phyloP scores from a whole-genome alignment of 768 basidiomycete genomes.

The Tricholoma saponaceum region DNA sequence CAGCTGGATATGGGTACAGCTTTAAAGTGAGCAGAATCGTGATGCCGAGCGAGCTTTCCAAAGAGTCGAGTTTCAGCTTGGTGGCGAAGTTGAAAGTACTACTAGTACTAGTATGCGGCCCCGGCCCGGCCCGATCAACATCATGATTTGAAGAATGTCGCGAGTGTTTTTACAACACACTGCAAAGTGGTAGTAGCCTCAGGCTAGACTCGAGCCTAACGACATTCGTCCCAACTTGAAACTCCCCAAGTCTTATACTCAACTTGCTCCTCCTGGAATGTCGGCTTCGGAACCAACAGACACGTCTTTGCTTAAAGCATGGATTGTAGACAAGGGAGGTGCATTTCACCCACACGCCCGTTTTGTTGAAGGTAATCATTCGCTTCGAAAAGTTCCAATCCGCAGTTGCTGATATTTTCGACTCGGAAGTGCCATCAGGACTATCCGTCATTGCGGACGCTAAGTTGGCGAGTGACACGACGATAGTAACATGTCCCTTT shows the following conservation, averaged over 20 bases:
- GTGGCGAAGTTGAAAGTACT: too few relatives aligned
- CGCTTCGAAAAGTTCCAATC: background rate
- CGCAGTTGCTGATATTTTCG: background rate
- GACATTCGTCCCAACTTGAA: too few relatives aligned
- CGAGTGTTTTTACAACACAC: too few relatives aligned
- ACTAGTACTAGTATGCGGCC: too few relatives aligned
- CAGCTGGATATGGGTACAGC: too few relatives aligned
- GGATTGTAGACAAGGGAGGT: slow-evolving; percentile 49
- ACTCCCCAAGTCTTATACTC: too few relatives aligned
- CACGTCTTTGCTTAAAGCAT: slow-evolving; percentile 34
- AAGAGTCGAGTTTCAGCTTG: too few relatives aligned
- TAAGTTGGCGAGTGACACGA: slow-evolving; percentile 44
- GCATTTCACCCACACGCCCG: slow-evolving; percentile 43
- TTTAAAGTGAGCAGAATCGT: background rate
- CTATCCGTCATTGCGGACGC: slow-evolving; percentile 45
- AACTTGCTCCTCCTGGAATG: too few relatives aligned
- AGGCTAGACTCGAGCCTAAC: too few relatives aligned
- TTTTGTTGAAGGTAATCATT: slow-evolving; percentile 42
- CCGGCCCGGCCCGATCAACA: too few relatives aligned
- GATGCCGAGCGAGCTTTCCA: background rate
- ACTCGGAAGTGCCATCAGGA: slow-evolving; percentile 38
- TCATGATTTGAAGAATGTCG: too few relatives aligned
- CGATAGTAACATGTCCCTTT: slow-evolving; percentile 66
- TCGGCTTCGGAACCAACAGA: slow-evolving; percentile 10
- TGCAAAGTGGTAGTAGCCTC: too few relatives aligned